phyloP scores from a whole-genome alignment of 805 yeast genomes.

The Saccharomycopsis babjevae region DNA sequence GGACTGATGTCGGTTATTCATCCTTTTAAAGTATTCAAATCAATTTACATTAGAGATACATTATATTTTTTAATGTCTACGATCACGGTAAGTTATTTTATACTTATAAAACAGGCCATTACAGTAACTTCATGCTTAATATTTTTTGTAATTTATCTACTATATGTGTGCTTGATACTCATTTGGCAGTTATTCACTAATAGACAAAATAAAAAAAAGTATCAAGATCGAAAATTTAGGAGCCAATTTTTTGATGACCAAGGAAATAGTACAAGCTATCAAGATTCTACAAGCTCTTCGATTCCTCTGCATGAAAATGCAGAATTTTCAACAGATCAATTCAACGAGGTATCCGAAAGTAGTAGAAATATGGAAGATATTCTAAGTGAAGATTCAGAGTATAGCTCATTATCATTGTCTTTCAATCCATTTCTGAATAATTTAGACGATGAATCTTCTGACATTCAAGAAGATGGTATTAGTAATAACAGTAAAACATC shows the following conservation, averaged over 20 bases:
- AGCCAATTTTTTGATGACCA: conserved; percentile 12
- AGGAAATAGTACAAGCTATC: neutral
- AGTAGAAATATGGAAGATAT: neutral
- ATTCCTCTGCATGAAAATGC: neutral
- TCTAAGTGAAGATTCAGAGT: neutral
- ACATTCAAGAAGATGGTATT: neutral
- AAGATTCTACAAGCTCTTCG: neutral
- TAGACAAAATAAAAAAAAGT: neutral
- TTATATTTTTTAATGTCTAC: conserved; percentile 44
- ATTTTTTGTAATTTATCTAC: conserved; percentile 46
- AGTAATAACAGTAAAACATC: neutral
- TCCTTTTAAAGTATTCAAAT: conserved; percentile 46
- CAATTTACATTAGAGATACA: conserved; percentile 50
- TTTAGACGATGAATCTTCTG: neutral
- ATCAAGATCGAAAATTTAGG: conserved; percentile 7
- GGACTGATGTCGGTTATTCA: conserved; percentile 66
- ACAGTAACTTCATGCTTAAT: conserved; percentile 43
- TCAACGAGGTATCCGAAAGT: neutral
- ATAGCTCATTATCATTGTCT: neutral
- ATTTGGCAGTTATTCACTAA: conserved; percentile 31
- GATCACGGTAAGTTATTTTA: conserved; percentile 37
- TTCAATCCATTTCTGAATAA: neutral
- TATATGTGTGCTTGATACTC: conserved; percentile 45
- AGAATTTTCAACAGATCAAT: neutral
- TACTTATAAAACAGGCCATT: conserved; percentile 43